Base-by-base conservation (phyloP, 2,329 filamentous ascomycete species). In the Talaromyces albobiverticillius region DNA sequence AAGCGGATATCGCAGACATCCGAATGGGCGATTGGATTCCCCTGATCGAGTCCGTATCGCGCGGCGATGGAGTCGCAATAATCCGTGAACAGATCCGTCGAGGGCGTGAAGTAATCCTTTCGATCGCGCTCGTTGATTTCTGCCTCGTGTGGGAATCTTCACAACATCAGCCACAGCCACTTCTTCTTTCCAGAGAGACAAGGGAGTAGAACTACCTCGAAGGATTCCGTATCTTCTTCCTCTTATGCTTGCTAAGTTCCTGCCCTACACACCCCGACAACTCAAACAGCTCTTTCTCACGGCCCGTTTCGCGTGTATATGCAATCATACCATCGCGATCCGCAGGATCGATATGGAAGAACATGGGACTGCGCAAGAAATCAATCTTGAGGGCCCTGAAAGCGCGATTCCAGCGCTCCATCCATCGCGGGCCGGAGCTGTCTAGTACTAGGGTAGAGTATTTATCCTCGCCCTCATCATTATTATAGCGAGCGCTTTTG, bases 271-370 rank as follows among this genome's bases (percentile, higher is more conserved):
- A 90, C 2, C 86, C 85, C 0, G 79, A 74, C 46, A 93, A 86
- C 70, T 92, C 87, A 45, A 81, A 76, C 8, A 91, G 70, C 62
- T 93, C 87, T 5, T 72, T 69, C 55, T 84, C 79, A n/a, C 84
- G 72, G 0, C 79, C 79, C 16, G 80, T 75, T 54, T 81, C 78
- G 61, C 88, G 84, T 0, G 87, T 80, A 69, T 86, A 88, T 1
- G 84, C 85, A 20, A 92, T 72, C 61, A 93, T 72, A 0, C 85
- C 85, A 71, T 93, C 89, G 1, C 88, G 78, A 67, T 93, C 88
- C 1, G 81, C 77, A 0, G 89, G 89, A 63, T 93, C 88, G 13
- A 89, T 78, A 64, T 94, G 89, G 74, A 90, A 93, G 63, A 92
- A 88, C 86, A 93, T 88, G 0, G 88, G 89, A 60, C 87, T 91